Evolutionary conservation across 768 basidiomycete species (phyloP).

Genomic region (Termitomyces sp.): DNA sequence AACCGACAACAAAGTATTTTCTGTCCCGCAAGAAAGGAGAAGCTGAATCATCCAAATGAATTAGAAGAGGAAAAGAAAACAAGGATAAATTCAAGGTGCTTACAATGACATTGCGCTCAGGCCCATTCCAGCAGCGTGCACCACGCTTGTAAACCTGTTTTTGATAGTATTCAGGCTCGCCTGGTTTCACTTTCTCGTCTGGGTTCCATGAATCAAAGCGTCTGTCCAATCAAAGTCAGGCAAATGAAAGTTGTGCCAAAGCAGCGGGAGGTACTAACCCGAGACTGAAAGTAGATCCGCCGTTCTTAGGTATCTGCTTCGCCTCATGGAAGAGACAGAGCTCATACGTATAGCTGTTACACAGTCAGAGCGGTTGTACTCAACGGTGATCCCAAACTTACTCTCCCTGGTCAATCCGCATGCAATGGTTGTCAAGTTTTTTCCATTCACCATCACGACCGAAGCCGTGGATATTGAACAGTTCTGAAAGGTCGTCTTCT

Average conservation of each 20-base stretch:
- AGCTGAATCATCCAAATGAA: constrained; percentile 43
- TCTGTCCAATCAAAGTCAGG: constrained; percentile 28
- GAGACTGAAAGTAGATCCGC: constrained; percentile 68
- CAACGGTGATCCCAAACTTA: constrained; percentile 35
- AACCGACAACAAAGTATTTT: constrained; percentile 74
- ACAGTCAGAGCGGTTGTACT: not conserved
- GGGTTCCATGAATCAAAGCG: constrained; percentile 80
- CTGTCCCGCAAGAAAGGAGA: constrained; percentile 75
- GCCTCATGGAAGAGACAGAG: constrained; percentile 88
- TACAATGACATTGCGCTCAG: constrained; percentile 79
- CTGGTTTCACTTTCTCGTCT: constrained; percentile 45
- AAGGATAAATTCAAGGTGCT: constrained; percentile 13
- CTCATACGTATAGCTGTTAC: constrained; percentile 82
- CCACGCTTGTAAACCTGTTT: constrained; percentile 82
- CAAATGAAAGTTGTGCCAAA: not conserved
- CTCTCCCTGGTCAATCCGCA: constrained; percentile 86
- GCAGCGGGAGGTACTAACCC: constrained; percentile 51
- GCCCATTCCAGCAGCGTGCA: constrained; percentile 95
- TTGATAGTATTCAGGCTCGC: constrained; percentile 69
- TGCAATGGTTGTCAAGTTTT: constrained; percentile 79
- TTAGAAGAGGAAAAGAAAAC: constrained; percentile 1
- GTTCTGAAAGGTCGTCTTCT: constrained; percentile 51
- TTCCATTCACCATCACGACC: constrained; percentile 91
- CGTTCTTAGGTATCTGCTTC: constrained; percentile 81
- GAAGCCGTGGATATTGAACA: constrained; percentile 62